Evolutionary conservation across 2,329 filamentous ascomycete species (phyloP), one percentile per base, ranked within the genome.

Genomic region (Nectriaceae sp.): DNA sequence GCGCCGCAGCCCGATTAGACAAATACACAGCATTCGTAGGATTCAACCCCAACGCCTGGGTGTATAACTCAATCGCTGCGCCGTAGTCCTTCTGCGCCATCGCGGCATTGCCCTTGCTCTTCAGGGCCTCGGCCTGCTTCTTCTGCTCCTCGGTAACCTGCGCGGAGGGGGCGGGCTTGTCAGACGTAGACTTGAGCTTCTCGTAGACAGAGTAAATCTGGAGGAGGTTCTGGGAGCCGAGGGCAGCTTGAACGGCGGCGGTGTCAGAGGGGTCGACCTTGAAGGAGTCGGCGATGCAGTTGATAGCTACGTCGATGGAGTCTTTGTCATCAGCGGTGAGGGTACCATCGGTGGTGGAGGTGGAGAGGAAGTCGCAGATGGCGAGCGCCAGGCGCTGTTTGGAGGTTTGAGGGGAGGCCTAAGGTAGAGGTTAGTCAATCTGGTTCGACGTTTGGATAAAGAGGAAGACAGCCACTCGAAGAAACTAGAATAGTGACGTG

Each of bases 131-230:
- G 51, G 93, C 93, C 64, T 94, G 85, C 59, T 88, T 83, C 71
- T 89, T 91, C 62, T 83, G 78, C 37, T 76, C 82, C 64, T 84
- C 72, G 61, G 75, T 63, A 10, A 65, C 50, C 44, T 65, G 57
- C 19, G 67, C 49, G 15, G 65, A 58, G n/a, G 69, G 55, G 2
- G 73, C 65, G 11, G 76, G 65, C n/a, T 72, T 67, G 39, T 78
- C 72, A 44, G 76, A 64, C 11, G 74, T 65, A 2, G 70, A 58
- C 75, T 92, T 92, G 57, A 97, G 82, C 74, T 95, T 96, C 76
- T 99, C 94, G 74, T 97, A 97, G 57, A 97, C 91, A 66, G 85
- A 85, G 79, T 95, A 99, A 75, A 99, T 95, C 70, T 87, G 86
- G 53, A 91, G 80, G 53, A 99, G 86, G 68, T 87, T 92, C 76